phyloP scores from a whole-genome alignment of 331 rosid species.

The Malus hybrid region DNA sequence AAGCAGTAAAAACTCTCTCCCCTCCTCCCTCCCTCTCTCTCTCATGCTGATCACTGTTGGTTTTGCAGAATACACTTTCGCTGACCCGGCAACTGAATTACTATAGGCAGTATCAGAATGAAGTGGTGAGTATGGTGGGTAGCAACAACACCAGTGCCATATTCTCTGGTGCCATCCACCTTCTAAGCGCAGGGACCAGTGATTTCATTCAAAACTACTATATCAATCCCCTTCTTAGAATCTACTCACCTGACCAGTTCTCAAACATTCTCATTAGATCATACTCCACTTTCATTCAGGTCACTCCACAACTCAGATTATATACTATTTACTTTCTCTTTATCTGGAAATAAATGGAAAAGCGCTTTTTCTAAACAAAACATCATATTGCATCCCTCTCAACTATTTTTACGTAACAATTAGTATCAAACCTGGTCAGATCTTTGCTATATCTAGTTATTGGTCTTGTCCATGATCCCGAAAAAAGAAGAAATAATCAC shows the following conservation, averaged over 20 bases:
- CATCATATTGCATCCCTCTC: not conserved
- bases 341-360: not conserved
- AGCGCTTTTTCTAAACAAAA: not conserved
- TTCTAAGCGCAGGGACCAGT: constrained; percentile 52
- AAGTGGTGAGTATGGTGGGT: constrained; percentile 46
- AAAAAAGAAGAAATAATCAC: not conserved
- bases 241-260: constrained; percentile 36
- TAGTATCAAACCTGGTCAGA: not conserved
- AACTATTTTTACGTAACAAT: no score
- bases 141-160: constrained; percentile 32
- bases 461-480: not conserved
- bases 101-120: constrained; percentile 40
- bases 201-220: constrained; percentile 59
- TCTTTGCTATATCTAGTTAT: not conserved
- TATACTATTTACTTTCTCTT: not conserved
- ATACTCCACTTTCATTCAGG: constrained; percentile 49
- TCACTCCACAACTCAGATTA: constrained; percentile 6
- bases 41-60: not conserved
- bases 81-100: constrained; percentile 44
- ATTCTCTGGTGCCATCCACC: constrained; percentile 44
- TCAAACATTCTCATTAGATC: constrained; percentile 41
- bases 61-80: constrained; percentile 32
- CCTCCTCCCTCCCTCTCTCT: not conserved
- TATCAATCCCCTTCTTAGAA: constrained; percentile 30
- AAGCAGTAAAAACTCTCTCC: not conserved